Evolutionary conservation across 139 green algal genomes (phyloP).

Genomic region (Micromonas pusilla): DNA sequence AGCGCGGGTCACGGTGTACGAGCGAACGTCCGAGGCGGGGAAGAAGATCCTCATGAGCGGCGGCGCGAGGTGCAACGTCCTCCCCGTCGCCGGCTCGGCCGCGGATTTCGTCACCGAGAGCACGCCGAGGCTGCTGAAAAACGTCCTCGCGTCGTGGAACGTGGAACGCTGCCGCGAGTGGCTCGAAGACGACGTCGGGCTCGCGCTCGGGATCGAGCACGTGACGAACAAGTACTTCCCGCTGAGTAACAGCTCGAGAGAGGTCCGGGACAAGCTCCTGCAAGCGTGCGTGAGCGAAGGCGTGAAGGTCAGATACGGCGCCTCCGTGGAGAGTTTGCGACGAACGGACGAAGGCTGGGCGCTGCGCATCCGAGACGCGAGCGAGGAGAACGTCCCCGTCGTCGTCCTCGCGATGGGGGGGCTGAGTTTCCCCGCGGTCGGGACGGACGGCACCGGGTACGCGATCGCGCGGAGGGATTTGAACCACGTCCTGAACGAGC

Average conservation of each 20-base stretch:
- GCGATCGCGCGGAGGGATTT: conserved; percentile 11
- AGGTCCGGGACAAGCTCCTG: conserved; percentile 68
- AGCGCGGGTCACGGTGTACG: conserved; percentile 60
- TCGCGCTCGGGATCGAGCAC: conserved; percentile 17
- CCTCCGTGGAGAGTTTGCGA: conserved; percentile 42
- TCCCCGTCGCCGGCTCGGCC: conserved; percentile 48
- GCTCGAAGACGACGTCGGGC: conserved; percentile 42
- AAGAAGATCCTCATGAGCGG: conserved; percentile 85
- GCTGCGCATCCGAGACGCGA: neutral
- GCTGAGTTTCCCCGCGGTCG: conserved; percentile 69
- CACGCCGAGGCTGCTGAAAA: conserved; percentile 42
- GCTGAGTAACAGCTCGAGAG: conserved; percentile 53
- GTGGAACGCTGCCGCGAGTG: conserved; percentile 61
- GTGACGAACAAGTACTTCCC: conserved; percentile 56
- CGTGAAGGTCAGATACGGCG: conserved; percentile 41
- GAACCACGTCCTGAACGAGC: conserved; percentile 23
- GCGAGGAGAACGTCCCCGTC: neutral
- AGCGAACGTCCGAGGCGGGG: conserved; percentile 65
- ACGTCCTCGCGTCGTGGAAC: conserved; percentile 63
- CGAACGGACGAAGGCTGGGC: conserved; percentile 10
- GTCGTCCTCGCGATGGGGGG: conserved; percentile 68
- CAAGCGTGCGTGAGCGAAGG: conserved; percentile 47
- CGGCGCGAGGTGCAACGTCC: conserved; percentile 59
- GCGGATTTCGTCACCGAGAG: conserved; percentile 67
- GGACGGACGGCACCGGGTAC: conserved; percentile 69